Evolutionary conservation across 2,329 filamentous ascomycete species (phyloP), one percentile per base, ranked within the genome.

Genomic region (Fusarium sp.): DNA sequence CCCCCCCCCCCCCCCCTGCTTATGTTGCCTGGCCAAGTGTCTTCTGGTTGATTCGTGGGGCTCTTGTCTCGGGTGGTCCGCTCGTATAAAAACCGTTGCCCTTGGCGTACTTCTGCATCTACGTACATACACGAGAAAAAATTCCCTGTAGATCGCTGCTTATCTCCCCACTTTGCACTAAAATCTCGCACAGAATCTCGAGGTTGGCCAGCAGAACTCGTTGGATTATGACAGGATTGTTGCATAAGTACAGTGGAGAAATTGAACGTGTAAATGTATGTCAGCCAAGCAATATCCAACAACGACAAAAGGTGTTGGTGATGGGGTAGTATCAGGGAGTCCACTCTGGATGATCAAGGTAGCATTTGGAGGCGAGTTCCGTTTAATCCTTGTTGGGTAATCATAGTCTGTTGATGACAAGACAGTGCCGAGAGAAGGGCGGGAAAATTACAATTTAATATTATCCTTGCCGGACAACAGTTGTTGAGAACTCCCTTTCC

Each of bases 111-210:
- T 32, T 45, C 41, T 50, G 18, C n/a, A 50, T 20, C 27, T 48
- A 53, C 66, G 50, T 69, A 69, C 59, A 64, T 69, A 69, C 66
- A 69, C 64, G 66, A 69, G 59, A 26, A 37, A 64, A 64, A 32
- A 4, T 57, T 56, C 49, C 56, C 30, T 63, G 64, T 45, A 41
- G 48, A 67, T 67, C 55, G 38, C 35, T 44, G 41, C 63, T 60
- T 30, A n/a, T 52, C 50, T 60, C 54, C 27, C 54, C 64, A 66
- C 54, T 56, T 30, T 40, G 15, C 18, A 48, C 56, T 40, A 42
- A 68, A 68, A 44, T 38, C 52, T 68, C 46, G 52, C 64, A 40
- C 59, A 40, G 35, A 38, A 35, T 37, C 35, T 40, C 12, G 30
- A 60, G 60, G 37, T 48, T 63, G 42, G 53, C 38, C 32, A 64